Evolutionary conservation across 2,329 filamentous ascomycete genomes (phyloP).

Genomic region (Penicillium sp.): DNA sequence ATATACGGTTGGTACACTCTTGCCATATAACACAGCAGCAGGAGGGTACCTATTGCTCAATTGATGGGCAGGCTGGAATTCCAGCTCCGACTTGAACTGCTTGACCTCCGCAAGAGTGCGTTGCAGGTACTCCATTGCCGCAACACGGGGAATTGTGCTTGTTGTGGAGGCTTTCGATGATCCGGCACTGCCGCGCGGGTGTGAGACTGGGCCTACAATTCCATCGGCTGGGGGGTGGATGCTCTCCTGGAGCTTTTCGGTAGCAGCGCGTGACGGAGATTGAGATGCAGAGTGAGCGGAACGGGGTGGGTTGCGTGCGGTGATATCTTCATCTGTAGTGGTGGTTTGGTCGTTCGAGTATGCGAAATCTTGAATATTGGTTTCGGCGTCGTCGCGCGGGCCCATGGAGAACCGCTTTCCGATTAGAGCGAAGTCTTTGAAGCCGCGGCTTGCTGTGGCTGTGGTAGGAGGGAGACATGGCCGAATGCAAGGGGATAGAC

Average conservation of each 20-base stretch:
- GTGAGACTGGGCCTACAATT: slow-evolving; percentile 26
- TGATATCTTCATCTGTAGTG: slow-evolving; percentile 13
- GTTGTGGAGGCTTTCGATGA: slow-evolving; percentile 35
- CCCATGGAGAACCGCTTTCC: slow-evolving; percentile 39
- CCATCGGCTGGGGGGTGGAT: slow-evolving; percentile 34
- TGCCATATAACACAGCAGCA: slow-evolving; percentile 79
- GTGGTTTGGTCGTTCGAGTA: slow-evolving; percentile 15
- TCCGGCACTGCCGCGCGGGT: slow-evolving; percentile 24
- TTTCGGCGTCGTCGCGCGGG: slow-evolving; percentile 20
- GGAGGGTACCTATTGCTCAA: slow-evolving; percentile 76
- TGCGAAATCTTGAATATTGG: slow-evolving; percentile 12
- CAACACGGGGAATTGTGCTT: slow-evolving; percentile 52
- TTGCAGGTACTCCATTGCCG: slow-evolving; percentile 65
- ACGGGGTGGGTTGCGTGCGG: background rate
- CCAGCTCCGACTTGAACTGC: slow-evolving; percentile 73
- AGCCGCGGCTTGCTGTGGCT: slow-evolving; percentile 34
- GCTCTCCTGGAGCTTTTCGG: slow-evolving; percentile 16
- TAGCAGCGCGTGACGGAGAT: background rate
- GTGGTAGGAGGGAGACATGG: slow-evolving; percentile 61
- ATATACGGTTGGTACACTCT: slow-evolving; percentile 80
- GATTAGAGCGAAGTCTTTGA: slow-evolving; percentile 41
- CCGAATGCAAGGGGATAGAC: slow-evolving; percentile 73
- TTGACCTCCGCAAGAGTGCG: slow-evolving; percentile 71
- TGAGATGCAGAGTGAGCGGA: background rate
- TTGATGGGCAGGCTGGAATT: slow-evolving; percentile 60